phyloP scores from a whole-genome alignment of 495 filamentous ascomycete genomes.

The Emericellopsis terricola region DNA sequence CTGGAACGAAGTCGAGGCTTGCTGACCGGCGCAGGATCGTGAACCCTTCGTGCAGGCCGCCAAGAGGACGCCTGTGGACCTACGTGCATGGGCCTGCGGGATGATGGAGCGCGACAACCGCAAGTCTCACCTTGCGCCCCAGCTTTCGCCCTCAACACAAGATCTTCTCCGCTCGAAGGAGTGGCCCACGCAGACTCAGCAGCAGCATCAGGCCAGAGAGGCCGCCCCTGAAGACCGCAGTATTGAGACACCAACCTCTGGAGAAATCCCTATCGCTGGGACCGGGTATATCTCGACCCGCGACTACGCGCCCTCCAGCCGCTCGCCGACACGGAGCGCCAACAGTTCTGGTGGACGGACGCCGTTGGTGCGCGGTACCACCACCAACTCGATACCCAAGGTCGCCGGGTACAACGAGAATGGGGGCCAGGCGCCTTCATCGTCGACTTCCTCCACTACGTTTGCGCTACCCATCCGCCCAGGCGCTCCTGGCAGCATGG shows the following conservation, averaged over 20 bases:
- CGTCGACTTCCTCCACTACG: slow-evolving; percentile 13
- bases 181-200: slow-evolving; percentile 11
- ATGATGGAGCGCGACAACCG: slow-evolving; percentile 85
- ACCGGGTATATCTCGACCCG: slow-evolving; percentile 21
- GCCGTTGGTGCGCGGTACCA: slow-evolving; percentile 25
- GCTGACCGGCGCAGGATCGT: slow-evolving; percentile 42
- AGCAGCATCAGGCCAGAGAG: too few relatives aligned
- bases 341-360: slow-evolving; percentile 24
- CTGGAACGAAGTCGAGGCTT: too few relatives aligned
- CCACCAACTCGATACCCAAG: slow-evolving; percentile 24
- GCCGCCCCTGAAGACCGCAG: slow-evolving; percentile 15
- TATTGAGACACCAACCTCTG: slow-evolving; percentile 41
- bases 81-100: slow-evolving; percentile 75
- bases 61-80: slow-evolving; percentile 81
- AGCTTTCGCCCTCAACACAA: slow-evolving; percentile 34
- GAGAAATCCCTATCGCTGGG: slow-evolving; percentile 47
- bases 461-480: slow-evolving; percentile 32
- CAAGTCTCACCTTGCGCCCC: slow-evolving; percentile 72
- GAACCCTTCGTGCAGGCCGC: slow-evolving; percentile 89
- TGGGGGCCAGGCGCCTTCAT: slow-evolving; percentile 5
- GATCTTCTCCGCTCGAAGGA: slow-evolving; percentile 35
- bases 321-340: slow-evolving; percentile 26
- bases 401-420: slow-evolving; percentile 11
- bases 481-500: slow-evolving; percentile 20
- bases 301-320: slow-evolving; percentile 19